Percentiles rank a stretch among this genome's conserved stretches.
Conservation (phyloP, 2,329 filamentous ascomycete species). For the Pseudogymnoascus sp. region DNA sequence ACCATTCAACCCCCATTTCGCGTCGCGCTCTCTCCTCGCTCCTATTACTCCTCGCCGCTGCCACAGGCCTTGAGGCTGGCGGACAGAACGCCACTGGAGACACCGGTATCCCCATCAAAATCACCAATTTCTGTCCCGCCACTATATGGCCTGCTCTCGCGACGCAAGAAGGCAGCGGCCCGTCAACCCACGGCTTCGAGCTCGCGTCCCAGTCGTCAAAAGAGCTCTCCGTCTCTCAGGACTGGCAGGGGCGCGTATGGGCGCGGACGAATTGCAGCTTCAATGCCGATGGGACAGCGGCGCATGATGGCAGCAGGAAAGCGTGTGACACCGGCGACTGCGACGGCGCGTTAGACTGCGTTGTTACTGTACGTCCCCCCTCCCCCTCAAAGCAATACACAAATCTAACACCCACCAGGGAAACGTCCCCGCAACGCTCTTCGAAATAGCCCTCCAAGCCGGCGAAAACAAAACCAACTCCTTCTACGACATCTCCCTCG, state of each 20-base stretch:
- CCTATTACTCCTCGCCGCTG: slow-evolving; percentile 17
- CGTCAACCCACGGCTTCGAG: slow-evolving; percentile 59
- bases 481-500: slow-evolving; percentile 78
- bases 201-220: slow-evolving; percentile 49
- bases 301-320: slow-evolving; percentile 37
- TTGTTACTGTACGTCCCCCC: slow-evolving; percentile 51
- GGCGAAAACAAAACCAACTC: slow-evolving; percentile 52
- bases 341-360: slow-evolving; percentile 59
- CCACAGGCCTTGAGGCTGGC: slow-evolving; percentile 16
- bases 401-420: slow-evolving; percentile 41
- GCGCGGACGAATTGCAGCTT: slow-evolving; percentile 78
- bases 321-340: slow-evolving; percentile 73
- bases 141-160: slow-evolving; percentile 69
- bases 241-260: slow-evolving; percentile 80
- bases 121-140: slow-evolving; percentile 64
- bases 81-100: slow-evolving; percentile 15
- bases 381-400: not conserved
- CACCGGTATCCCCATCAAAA: slow-evolving; percentile 16
- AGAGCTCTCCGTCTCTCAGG: slow-evolving; percentile 55
- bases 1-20: not conserved
- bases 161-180: slow-evolving; percentile 63
- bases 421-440: slow-evolving; percentile 64
- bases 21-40: not conserved
- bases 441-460: slow-evolving; percentile 70
- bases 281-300: slow-evolving; percentile 51